Conservation (phyloP, 2,329 filamentous ascomycete genomes). For the Drechslera avenae region DNA sequence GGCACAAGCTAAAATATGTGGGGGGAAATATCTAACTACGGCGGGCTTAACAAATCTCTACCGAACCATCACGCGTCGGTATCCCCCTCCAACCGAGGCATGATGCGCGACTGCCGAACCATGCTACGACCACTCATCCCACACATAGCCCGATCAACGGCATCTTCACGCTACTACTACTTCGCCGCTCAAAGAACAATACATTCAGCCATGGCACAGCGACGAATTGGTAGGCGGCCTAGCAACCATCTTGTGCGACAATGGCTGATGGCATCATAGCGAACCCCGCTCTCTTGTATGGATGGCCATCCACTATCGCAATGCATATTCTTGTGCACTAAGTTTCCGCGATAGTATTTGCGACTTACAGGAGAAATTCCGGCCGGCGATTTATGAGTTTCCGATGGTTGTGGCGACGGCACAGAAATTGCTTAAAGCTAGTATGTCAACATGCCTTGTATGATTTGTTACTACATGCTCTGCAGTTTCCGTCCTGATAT, state of each 20-base stretch:
- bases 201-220: slow-evolving; percentile 36
- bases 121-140: slow-evolving; percentile 21
- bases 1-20: too few relatives aligned
- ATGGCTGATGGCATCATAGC: slow-evolving; percentile 35
- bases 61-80: slow-evolving; percentile 6
- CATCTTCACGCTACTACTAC: not conserved
- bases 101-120: not conserved
- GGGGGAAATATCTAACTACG: too few relatives aligned
- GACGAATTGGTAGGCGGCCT: slow-evolving; percentile 37
- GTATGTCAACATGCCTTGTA: slow-evolving; percentile 31
- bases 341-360: slow-evolving; percentile 70
- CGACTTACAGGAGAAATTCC: slow-evolving; percentile 94
- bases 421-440: slow-evolving; percentile 58
- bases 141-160: slow-evolving; percentile 13
- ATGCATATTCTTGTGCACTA: slow-evolving; percentile 19
- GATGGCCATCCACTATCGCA: too few relatives aligned
- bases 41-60: too few relatives aligned
- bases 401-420: slow-evolving; percentile 68
- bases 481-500: too few relatives aligned
- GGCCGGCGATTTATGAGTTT: slow-evolving; percentile 80
- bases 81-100: slow-evolving; percentile 24
- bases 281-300: slow-evolving; percentile 51
- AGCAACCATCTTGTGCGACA: slow-evolving; percentile 16
- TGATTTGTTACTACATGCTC: too few relatives aligned
- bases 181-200: slow-evolving; percentile 6